phyloP scores from a whole-genome alignment of 1,284 basidiomycete species.

The Ustilago loliicola region DNA sequence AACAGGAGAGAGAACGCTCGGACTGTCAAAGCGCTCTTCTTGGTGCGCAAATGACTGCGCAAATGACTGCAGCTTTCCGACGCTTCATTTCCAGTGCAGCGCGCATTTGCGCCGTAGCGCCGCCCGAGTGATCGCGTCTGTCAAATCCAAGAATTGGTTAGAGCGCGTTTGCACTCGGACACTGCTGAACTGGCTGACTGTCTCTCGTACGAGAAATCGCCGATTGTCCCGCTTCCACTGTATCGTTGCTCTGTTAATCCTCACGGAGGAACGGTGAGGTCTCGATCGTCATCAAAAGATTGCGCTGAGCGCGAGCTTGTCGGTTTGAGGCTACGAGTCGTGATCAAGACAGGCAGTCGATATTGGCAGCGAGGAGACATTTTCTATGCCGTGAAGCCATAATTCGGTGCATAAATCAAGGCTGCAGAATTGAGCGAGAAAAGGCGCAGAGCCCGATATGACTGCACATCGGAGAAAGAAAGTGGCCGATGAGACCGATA shows the following conservation, averaged over 20 bases:
- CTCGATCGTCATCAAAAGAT: no score
- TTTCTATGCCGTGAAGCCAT: no score
- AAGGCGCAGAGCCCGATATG: neutral
- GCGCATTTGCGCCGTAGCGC: neutral
- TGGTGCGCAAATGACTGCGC: slow-evolving; percentile 7
- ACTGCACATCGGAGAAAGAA: neutral
- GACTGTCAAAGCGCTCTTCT: neutral
- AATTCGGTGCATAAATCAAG: neutral
- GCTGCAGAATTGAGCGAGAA: neutral
- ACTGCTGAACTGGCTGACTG: neutral
- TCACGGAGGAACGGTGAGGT: neutral
- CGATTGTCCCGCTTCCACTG: neutral
- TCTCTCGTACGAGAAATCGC: neutral
- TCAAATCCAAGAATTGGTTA: neutral
- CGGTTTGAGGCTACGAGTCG: no score
- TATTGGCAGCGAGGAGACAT: neutral
- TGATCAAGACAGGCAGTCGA: no score
- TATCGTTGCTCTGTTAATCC: neutral
- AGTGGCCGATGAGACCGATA: neutral
- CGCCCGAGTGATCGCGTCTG: slow-evolving; percentile 13
- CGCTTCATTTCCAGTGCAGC: neutral
- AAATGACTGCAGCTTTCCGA: neutral
- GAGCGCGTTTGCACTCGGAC: neutral
- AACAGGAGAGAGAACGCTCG: neutral
- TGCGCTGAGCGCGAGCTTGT: no score